Base-by-base conservation (phyloP, 805 yeast genomes). In the Myxozyma nipponensis region DNA sequence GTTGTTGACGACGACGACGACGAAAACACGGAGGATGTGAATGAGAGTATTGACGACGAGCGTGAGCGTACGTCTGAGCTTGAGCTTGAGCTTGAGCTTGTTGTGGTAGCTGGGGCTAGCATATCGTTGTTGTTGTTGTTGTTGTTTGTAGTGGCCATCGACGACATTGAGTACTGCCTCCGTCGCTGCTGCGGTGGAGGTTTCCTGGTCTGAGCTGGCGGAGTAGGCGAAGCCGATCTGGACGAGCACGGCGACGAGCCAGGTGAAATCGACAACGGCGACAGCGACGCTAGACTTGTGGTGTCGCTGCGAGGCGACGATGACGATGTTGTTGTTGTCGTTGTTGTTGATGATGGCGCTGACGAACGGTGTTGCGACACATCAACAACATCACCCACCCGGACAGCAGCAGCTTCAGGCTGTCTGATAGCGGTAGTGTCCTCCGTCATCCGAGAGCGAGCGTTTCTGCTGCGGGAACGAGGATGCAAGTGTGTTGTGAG, bases 61-160 rank as follows among this genome's bases (percentile, higher is more conserved):
- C 47, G 45, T n/a, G 49, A 46, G 39, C 49, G 49, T 9, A 24
- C n/a, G 13, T n/a, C n/a, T n/a, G n/a, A n/a, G n/a, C n/a, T n/a
- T 19, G 30, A 18, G 39, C 39, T 10, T n/a, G 19, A 36, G 18
- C 10, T 6, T 15, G 7, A 6, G 39, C 15, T 6, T 24, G 34
- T 15, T 7, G 17, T 22, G 41, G 41, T 32, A 25, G 21, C n/a
- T n/a, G n/a, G n/a, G n/a, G n/a, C n/a, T n/a, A n/a, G n/a, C n/a
- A n/a, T n/a, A n/a, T n/a, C n/a, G n/a, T n/a, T n/a, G n/a, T n/a
- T n/a, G n/a, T n/a, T n/a, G n/a, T n/a, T n/a, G n/a, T n/a, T n/a
- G n/a, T n/a, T n/a, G n/a, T n/a, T n/a, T n/a, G n/a, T n/a, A n/a
- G n/a, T n/a, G n/a, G n/a, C n/a, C n/a, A n/a, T n/a, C n/a, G 34